Evolutionary conservation across 1,284 basidiomycete species (phyloP).

Genomic region (Malassezia dermatis): DNA sequence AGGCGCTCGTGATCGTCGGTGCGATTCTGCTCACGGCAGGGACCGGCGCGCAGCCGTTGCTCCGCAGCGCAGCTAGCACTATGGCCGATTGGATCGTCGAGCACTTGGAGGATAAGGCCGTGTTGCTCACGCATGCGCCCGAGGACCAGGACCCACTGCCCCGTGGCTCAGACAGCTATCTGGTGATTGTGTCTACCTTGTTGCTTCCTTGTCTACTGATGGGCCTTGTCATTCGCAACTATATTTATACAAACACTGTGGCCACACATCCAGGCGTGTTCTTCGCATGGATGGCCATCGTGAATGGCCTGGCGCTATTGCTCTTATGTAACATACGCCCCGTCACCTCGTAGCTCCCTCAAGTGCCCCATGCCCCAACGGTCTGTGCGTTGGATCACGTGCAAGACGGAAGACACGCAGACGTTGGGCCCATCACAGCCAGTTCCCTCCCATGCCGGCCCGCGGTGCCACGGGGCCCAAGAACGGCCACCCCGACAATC

Average conservation of each 20-base stretch:
- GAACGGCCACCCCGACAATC: not conserved
- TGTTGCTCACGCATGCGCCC: not conserved
- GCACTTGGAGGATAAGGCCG: not conserved
- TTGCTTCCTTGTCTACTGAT: conserved; percentile 9
- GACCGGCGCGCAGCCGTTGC: conserved; percentile 5
- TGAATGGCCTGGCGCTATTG: not conserved
- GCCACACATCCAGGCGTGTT: conserved; percentile 7
- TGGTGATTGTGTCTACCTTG: conserved; percentile 15
- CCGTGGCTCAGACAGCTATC: conserved; percentile 12
- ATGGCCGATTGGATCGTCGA: conserved; percentile 11
- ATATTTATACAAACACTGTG: conserved; percentile 9
- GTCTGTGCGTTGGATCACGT: conserved; percentile 1
- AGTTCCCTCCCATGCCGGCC: not conserved
- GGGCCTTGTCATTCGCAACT: conserved; percentile 9
- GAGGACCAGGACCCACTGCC: not conserved
- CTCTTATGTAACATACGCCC: conserved; percentile 4
- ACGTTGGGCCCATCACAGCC: not conserved
- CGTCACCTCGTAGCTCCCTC: not conserved
- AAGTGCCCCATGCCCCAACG: not conserved
- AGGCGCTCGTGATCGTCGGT: conserved; percentile 6
- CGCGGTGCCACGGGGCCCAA: not conserved
- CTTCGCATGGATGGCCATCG: conserved; percentile 8
- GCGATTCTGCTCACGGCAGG: conserved; percentile 4
- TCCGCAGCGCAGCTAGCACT: conserved; percentile 15
- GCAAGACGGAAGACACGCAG: not conserved